phyloP scores from a whole-genome alignment of 208 protist genomes.

The Trypanosomatidae sp. region DNA sequence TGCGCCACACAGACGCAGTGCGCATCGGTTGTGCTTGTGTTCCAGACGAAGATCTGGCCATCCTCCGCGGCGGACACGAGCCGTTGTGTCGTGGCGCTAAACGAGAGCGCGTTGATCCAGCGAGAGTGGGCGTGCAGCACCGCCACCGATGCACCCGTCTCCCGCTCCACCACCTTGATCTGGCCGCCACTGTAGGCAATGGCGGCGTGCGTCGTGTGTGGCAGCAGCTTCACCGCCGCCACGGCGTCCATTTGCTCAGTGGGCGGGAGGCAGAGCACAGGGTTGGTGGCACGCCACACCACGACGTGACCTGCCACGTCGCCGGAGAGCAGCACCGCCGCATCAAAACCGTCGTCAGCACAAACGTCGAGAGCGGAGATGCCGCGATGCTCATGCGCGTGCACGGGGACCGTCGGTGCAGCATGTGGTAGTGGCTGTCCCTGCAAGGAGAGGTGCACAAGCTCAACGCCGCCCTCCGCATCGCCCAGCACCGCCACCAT shows the following conservation, averaged over 20 bases:
- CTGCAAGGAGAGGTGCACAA: slow-evolving; percentile 8
- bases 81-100: slow-evolving; percentile 11
- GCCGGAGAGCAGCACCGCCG: slow-evolving; percentile 30
- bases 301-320: slow-evolving; percentile 42
- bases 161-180: slow-evolving; percentile 31
- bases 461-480: slow-evolving; percentile 7
- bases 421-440: neutral
- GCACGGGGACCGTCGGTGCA: neutral
- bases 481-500: slow-evolving; percentile 14
- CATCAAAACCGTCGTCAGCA: neutral
- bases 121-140: slow-evolving; percentile 62
- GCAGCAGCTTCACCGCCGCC: slow-evolving; percentile 35
- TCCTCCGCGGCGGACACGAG: slow-evolving; percentile 56
- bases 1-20: slow-evolving; percentile 9
- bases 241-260: slow-evolving; percentile 40
- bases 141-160: slow-evolving; percentile 23
- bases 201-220: slow-evolving; percentile 17
- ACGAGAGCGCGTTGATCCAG: slow-evolving; percentile 61
- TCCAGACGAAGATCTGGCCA: slow-evolving; percentile 47
- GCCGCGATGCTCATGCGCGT: slow-evolving; percentile 36
- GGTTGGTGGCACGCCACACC: slow-evolving; percentile 36
- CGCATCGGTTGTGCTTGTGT: neutral
- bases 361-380: slow-evolving; percentile 43
- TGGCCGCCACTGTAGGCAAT: slow-evolving; percentile 54
- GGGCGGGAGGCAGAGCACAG: slow-evolving; percentile 13